These are phyloP conservation scores for Fusarium sublunatum DNA, from an alignment of 2,329 filamentous ascomycete genomes.

Conservation along the genomic window DNA sequence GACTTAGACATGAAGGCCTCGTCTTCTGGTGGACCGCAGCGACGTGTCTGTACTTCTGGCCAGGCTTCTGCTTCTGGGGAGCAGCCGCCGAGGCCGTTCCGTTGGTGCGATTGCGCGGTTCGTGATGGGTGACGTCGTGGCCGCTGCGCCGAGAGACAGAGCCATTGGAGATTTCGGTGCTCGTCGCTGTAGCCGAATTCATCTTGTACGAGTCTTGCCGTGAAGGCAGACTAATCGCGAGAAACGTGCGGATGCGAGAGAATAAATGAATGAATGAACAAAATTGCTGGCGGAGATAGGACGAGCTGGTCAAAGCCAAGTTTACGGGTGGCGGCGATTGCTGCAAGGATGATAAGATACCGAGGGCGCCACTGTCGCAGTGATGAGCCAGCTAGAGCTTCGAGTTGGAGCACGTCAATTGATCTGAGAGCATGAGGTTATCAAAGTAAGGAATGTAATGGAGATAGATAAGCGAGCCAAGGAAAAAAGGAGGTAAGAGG, in stretches of 20 bases:
- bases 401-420: conserved; percentile 29
- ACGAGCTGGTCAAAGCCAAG: conserved; percentile 30
- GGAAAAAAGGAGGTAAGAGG: conserved; percentile 22
- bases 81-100: conserved; percentile 42
- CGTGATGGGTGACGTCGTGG: conserved; percentile 45
- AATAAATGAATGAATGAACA: background rate
- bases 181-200: conserved; percentile 57
- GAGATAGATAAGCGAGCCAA: conserved; percentile 13
- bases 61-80: conserved; percentile 24
- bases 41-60: conserved; percentile 86
- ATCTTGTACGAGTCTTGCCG: conserved; percentile 46
- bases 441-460: conserved; percentile 37
- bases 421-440: conserved; percentile 22
- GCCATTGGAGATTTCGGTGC: conserved; percentile 48
- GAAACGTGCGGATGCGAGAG: conserved; percentile 1
- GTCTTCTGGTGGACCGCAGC: conserved; percentile 82
- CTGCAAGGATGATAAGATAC: conserved; percentile 36
- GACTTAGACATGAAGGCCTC: conserved; percentile 84
- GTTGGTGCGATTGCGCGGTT: conserved; percentile 37
- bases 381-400: conserved; percentile 30
- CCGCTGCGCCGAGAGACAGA: conserved; percentile 44
- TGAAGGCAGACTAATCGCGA: conserved; percentile 25
- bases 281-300: conserved; percentile 10
- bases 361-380: conserved; percentile 34
- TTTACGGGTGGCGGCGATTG: conserved; percentile 32